Evolutionary conservation across 805 yeast genomes (phyloP).

Genomic region (Suhomyces xylopsoci): DNA sequence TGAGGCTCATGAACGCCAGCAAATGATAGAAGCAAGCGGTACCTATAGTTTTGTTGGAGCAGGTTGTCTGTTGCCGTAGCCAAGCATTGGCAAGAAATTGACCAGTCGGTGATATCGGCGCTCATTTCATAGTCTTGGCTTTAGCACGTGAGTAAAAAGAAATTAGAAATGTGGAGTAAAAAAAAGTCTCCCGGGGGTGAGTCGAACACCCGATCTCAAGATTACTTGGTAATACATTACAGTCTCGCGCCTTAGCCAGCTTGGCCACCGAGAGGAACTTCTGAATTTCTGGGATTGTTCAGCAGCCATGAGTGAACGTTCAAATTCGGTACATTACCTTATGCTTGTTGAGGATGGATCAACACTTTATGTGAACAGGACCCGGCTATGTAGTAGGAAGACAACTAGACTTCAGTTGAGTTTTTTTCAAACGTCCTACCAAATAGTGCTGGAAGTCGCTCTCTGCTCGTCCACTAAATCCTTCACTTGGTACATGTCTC

Average conservation of each 20-base stretch:
- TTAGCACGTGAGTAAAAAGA: not conserved
- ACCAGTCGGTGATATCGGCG: not conserved
- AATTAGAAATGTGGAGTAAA: conserved; percentile 3
- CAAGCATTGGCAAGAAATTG: not conserved
- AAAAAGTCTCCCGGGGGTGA: conserved; percentile 46
- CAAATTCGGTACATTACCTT: too few species aligned
- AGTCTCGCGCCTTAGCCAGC: conserved; percentile 52
- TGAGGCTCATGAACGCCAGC: not conserved
- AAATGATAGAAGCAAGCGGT: not conserved
- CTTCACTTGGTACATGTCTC: too few species aligned
- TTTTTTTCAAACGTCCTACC: too few species aligned
- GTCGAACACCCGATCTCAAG: conserved; percentile 52
- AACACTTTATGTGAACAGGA: too few species aligned
- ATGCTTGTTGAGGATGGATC: too few species aligned
- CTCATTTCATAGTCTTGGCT: not conserved
- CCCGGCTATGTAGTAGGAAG: not conserved
- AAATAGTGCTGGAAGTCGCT: not conserved
- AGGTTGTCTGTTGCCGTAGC: not conserved
- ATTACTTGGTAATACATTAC: conserved; percentile 38
- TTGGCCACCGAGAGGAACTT: conserved; percentile 44
- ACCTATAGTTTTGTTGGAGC: not conserved
- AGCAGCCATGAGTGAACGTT: too few species aligned
- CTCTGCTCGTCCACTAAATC: not conserved
- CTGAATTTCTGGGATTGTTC: not conserved
- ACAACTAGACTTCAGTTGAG: too few species aligned